phyloP scores from a whole-genome alignment of 192 early-diverging fungal genomes.

The Allomyces macrogynus region DNA sequence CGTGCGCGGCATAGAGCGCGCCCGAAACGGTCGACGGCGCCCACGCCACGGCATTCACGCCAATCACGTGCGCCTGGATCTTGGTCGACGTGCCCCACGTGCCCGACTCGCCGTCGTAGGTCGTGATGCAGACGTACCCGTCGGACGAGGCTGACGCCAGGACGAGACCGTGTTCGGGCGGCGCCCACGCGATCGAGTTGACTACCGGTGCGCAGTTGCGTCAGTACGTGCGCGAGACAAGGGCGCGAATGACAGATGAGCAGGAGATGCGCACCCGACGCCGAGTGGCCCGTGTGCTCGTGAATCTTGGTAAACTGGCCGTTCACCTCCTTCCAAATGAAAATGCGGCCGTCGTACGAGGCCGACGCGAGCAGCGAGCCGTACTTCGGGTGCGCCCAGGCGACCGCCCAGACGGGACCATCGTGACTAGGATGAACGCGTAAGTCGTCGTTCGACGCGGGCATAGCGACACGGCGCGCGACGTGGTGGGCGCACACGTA shows the following conservation, averaged over 20 bases:
- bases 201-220: no score
- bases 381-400: slow-evolving; percentile 98
- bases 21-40: slow-evolving; percentile 69
- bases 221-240: no score
- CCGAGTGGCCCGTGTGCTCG: slow-evolving; percentile 70
- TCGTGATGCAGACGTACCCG: slow-evolving; percentile 77
- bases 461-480: no score
- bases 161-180: slow-evolving; percentile 84
- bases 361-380: slow-evolving; percentile 88
- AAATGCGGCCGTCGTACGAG: slow-evolving; percentile 85
- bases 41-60: slow-evolving; percentile 87
- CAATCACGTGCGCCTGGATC: slow-evolving; percentile 75
- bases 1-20: slow-evolving; percentile 34
- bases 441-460: no score
- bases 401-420: slow-evolving; percentile 97
- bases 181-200: slow-evolving; percentile 90
- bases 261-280: slow-evolving; percentile 57
- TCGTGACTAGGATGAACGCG: slow-evolving; percentile 60
- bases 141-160: slow-evolving; percentile 87
- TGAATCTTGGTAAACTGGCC: slow-evolving; percentile 59
- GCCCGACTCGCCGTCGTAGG: slow-evolving; percentile 65
- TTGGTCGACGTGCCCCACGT: slow-evolving; percentile 53
- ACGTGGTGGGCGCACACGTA: slow-evolving; percentile 15
- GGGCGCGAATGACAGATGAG: no score
- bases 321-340: slow-evolving; percentile 86